Evolutionary conservation across 2,329 filamentous ascomycete species (phyloP).

Genomic region (Dichotomopilus funicola): DNA sequence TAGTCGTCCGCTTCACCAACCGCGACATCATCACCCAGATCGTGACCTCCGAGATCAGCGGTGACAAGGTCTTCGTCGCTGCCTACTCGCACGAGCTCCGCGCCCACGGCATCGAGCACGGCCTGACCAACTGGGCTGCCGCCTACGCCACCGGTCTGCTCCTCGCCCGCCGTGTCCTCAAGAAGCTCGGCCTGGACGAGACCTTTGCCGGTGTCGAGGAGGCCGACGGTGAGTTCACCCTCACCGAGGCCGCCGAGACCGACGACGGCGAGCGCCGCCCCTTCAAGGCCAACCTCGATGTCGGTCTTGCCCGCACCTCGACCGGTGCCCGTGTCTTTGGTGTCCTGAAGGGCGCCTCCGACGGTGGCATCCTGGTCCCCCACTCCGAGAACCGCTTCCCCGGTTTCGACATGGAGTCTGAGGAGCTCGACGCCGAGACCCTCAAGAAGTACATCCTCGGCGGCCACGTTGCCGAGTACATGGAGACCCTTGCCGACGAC

Average conservation of each 20-base stretch:
- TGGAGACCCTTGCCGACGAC: constrained; percentile 98
- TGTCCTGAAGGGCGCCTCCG: constrained; percentile 99
- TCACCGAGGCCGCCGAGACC: constrained; percentile 90
- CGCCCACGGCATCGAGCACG: constrained; percentile 95
- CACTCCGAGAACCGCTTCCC: constrained; percentile 99
- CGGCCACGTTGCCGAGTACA: constrained; percentile 99
- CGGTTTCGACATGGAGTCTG: constrained; percentile 91
- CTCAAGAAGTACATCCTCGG: constrained; percentile 99
- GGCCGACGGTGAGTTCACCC: constrained; percentile 87
- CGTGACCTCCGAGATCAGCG: constrained; percentile 88
- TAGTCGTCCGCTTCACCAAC: constrained; percentile 99
- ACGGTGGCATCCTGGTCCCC: constrained; percentile 93
- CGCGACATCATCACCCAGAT: constrained; percentile 99
- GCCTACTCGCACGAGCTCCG: constrained; percentile 97
- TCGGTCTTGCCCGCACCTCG: constrained; percentile 93
- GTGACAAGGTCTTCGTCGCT: constrained; percentile 91
- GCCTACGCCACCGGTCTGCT: constrained; percentile 96
- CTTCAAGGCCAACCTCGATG: constrained; percentile 99
- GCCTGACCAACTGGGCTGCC: constrained; percentile 99
- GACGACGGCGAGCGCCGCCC: constrained; percentile 91
- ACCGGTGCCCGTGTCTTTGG: constrained; percentile 98
- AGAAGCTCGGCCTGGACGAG: constrained; percentile 94
- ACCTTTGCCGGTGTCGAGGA: constrained; percentile 94
- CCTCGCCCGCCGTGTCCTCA: constrained; percentile 90
- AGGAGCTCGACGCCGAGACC: constrained; percentile 95